Base-by-base conservation (phyloP, 176 grass and related monocot species). In the Carex cristatella region DNA sequence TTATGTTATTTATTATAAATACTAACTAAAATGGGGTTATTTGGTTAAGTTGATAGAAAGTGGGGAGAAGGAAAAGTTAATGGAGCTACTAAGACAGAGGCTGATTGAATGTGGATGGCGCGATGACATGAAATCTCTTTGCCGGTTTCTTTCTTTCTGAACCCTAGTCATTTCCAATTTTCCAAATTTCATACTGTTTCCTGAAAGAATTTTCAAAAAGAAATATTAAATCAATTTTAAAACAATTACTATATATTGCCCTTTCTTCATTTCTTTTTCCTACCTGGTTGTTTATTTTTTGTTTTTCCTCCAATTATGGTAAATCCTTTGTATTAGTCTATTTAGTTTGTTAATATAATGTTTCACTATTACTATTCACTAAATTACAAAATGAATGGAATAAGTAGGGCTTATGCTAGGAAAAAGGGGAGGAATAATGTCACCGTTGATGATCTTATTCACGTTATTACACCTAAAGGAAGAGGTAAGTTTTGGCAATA, bases 341-440 rank as follows among this genome's bases (percentile, higher is more conserved):
- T 28, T 64, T 65, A 42, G 79, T 81, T 44, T 81, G 35, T 30
- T 63, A 5, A 23, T 81, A 16, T 81, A 7, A 63, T 65, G 56
- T 69, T 32, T 53, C 23, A 6, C 73, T 55, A n/a, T 27, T 31
- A 55, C 23, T 78, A 38, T 74, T 78, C 28, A 57, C 49, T 78
- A 78, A 78, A 78, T 30, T 56, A 71, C 28, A 69, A 76, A 78
- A 53, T 78, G 48, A 83, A 83, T 55, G 44, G 53, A 65, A 83
- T 85, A 0, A 69, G 35, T 86, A 99, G 96, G 91, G 91, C 91
- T 1, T 94, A 95, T 84, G 88, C 91, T 73, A 95, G 88, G 93
- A 99, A 99, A 80, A 99, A 95, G 48, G 96, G 96, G 87, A 99
- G 96, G 87, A 95, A 92, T 86, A 95, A 94, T 91, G 91, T 99